Evolutionary conservation across 1,139 yeast genomes (phyloP), one percentile per base, ranked within the genome.

Genomic region (Meyerozyma smithsonii): DNA sequence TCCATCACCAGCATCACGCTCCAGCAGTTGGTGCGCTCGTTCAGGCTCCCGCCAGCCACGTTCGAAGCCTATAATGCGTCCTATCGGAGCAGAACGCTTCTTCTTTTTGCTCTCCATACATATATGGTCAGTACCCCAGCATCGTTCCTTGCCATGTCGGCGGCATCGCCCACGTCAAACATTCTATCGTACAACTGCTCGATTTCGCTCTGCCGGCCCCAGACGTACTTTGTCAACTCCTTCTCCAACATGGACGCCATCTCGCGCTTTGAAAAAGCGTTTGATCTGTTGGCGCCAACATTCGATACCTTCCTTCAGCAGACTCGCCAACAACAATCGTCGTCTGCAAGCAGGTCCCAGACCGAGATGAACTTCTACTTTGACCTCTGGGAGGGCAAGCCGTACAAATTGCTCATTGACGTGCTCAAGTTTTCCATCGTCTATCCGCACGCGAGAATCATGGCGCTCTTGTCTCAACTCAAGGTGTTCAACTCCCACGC

Each of bases 381-480:
- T 41, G 49, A 46, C 28, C 54, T 66, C n/a, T 62, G 69, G 67
- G 66, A 64, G 26, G 73, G 69, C 1, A 45, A 52, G 19, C 55
- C 53, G 19, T 58, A 45, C 43, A 47, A 37, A 12, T 47, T 50
- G 33, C 39, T 64, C 1, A 44, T 71, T 3, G 62, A 59, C 6
- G 60, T 56, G 6, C 42, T 70, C 45, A 68, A 67, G 43, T 60
- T 56, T 36, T 56, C 52, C 8, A 39, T 63, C 1, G 45, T 66
- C 3, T 67, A 66, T 44, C 76, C 76, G 1, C 72, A 69, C 45
- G 50, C 58, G 2, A 28, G 39, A 4, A 39, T 69, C 2, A 35
- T 54, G 18, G 28, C 36, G 1, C 33, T 38, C 3, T 42, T 64
- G 11, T 15, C 40, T 2, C 43, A 46, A 15, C 43, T 64, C 8